Evolutionary conservation across 1,139 yeast species (phyloP), one percentile per base, ranked within the genome.

Genomic region (Zygotorulaspora mrakii): DNA sequence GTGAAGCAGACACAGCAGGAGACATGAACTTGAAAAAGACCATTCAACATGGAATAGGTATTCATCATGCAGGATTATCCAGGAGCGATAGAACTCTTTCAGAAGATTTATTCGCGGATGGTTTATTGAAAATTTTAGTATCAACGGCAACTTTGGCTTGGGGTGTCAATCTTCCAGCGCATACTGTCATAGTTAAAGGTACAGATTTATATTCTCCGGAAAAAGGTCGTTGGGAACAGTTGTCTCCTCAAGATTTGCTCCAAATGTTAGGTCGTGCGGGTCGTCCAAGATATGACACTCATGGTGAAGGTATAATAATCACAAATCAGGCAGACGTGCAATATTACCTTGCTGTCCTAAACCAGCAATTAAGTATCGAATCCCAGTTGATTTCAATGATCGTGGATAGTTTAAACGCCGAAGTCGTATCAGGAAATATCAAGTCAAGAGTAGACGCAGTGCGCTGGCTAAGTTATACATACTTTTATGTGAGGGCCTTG

Each of bases 181-280:
- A 91, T 53, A 87, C 96, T 0, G 98, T 91, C 20, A 81, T 91
- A 20, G 85, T 91, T 46, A 89, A 91, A 56, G 98, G 97, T 0
- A 91, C 98, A 0, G 95, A 88, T 54, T 81, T 91, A 0, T 94
- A 91, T 56, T 83, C 94, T 2, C 96, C 99, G 0, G 94, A 84
- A 52, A 76, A 76, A 48, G 96, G 97, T 37, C 66, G 76, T 1
- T 89, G 96, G 96, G 78, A 79, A 2, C 94, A 86, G 53, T 66
- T 91, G 9, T 82, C 95, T 0, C 94, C 96, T 0, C 97, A 89
- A 56, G 98, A 91, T 66, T 84, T 91, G 22, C 66, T 91, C 11
- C 98, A 91, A 65, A 91, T 91, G 96, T 65, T 84, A 20, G 98
- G 98, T 31, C 78, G 98, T 67, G 98, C 98, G 23, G 98, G 98